Evolutionary conservation across 371 early-diverging fungal genomes (phyloP), one percentile per base, ranked within the genome.

Genomic region (Mucor piriformis): DNA sequence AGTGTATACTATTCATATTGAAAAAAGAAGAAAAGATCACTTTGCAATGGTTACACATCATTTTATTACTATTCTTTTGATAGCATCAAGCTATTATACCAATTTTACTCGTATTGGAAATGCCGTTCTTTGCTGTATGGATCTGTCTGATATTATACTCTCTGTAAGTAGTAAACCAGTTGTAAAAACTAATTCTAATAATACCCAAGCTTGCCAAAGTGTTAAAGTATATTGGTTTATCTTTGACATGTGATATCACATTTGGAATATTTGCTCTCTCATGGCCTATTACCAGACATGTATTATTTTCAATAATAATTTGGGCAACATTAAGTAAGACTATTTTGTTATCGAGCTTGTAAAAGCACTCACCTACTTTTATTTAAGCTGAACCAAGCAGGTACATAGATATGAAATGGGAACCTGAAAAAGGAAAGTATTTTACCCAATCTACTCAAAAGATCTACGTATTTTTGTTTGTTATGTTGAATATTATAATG

Each of bases 31-130:
- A 63, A 92, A 89, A 61, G 95, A 95, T 67, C 89, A 88, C 57
- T 29, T 70, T 38, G 88, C 87, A 55, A 90, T 92, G 88, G 59
- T 90, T 16, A 65, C 82, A n/a, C 95, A 95, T 75, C 95, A 95
- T 55, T 67, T 89, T 24, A 86, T 92, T 47, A 92, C 95, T 24
- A 83, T 84, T 48, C 66, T 79, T 10, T 67, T 95, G 37, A 72
- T 95, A 11, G 70, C 82, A 0, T 69, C 77, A 20, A 89, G 91
- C 3, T 94, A 94, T 72, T 73, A 68, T 48, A 80, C 81, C 66
- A 88, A 92, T 58, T 86, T 87, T 38, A 89, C 90, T 12, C 82
- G 89, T n/a, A 83, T 93, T 57, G 95, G 95, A 24, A 87, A 92
- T 61, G 89, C 85, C 4, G 85, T 93, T 20, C 81, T 93, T 47